Base-by-base conservation (phyloP, 306 rosid genomes). In the Aeschynomene evenia region DNA sequence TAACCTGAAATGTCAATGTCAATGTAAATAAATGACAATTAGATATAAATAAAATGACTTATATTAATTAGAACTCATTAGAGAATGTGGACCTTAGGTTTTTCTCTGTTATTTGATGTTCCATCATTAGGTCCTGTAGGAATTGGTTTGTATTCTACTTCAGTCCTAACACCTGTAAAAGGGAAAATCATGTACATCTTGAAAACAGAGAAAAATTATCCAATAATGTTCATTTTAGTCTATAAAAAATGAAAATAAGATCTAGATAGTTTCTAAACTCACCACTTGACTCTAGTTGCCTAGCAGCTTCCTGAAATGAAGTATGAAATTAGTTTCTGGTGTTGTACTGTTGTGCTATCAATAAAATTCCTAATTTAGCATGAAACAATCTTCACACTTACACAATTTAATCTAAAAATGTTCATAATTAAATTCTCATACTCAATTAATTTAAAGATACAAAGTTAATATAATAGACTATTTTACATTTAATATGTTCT, bases 61-160 rank as follows among this genome's bases (percentile, higher is more conserved):
- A n/a, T 18, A 57, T 26, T 9, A 6, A 26, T 15, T 34, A 66
- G 3, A 39, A 63, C 61, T 64, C 24, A 18, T 20, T 16, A 56
- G 39, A n/a, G 55, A 23, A 19, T n/a, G 4, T 3, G 9, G 64
- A 82, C 96, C 83, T 81, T 75, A 20, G 18, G n/a, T 24, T 75
- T 80, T 21, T 26, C n/a, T 13, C 43, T 40, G 6, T 74, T 72
- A 49, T 73, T 61, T 61, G 40, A 45, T 6, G 13, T 28, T 14
- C 21, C 72, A 55, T 36, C 46, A 12, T 18, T 37, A 2, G 90
- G 87, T 31, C 87, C 88, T 45, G 66, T 61, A 37, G 96, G 88
- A 73, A 89, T 91, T 49, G 79, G 75, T 57, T 48, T 83, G 82
- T 89, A 89, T 40, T 76, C 87, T 62, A 66, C 86, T 53, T 61